Base-by-base conservation (phyloP, 768 basidiomycete genomes). In the Roridomyces roridus region DNA sequence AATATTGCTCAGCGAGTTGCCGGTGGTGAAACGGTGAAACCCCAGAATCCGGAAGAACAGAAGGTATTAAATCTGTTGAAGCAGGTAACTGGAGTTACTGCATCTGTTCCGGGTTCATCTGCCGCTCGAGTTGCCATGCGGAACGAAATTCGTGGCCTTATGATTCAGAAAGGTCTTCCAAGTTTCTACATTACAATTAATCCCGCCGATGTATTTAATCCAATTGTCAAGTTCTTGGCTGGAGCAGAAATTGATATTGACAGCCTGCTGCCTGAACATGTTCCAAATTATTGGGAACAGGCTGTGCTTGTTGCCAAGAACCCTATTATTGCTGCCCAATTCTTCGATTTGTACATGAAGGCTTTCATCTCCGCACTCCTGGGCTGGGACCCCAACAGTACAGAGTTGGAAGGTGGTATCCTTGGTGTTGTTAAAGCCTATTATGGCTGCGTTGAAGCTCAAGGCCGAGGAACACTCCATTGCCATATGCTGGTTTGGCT, bases 11-110 rank as follows among this genome's bases (percentile, higher is more conserved):
- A 46, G 28, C 46, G 46, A 5, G 20, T 46, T 18, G 29, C 17
- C 6, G 24, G 26, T 9, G 62, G 63, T 9, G 55, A 59, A 14
- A 24, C 2, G 21, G 17, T 40, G 4, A 25, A 35, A 14, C 51
- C 64, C 5, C n/a, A 57, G 17, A 42, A 44, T 20, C 59, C 42
- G 2, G 63, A 67, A 12, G 68, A 72, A 46, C 0, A 47, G 3
- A 21, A 28, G 23, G 65, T 66, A 0, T 20, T 69, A 6, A 21
- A 46, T 3, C 29, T 72, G 2, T 55, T 70, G 64, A 60, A 59
- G 14, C 44, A 68, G 34, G 44, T 62, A 3, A 46, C 28, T 7
- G 9, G 37, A 17, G 39, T 54, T 18, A 35, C 35, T 11, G 5
- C 21, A 8, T 14, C 45, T 35, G 43, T 62, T 9, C 29, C 36